Percentiles rank a stretch among this genome's conserved stretches.
These are phyloP conservation scores for Lachnellula subtilissima DNA, from an alignment of 2,329 filamentous ascomycete species.

Conservation along the genomic window DNA sequence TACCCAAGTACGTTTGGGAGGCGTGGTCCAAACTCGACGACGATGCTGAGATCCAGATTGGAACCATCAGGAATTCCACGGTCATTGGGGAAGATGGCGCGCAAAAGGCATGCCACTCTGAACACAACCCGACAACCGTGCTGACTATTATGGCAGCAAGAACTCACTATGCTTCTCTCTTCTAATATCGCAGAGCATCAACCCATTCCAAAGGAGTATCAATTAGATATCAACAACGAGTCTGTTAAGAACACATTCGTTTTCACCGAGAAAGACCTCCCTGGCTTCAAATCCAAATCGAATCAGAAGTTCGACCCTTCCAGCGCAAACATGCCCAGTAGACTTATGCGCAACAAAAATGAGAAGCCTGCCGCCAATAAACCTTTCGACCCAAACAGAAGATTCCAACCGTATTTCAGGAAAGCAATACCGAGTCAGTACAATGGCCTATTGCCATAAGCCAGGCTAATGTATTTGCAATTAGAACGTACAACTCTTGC, in stretches of 20 bases:
- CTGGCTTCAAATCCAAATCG: conserved; percentile 63
- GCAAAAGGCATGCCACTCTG: conserved; percentile 33
- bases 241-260: conserved; percentile 81
- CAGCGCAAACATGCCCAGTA: conserved; percentile 54
- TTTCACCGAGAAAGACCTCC: conserved; percentile 90
- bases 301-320: conserved; percentile 51
- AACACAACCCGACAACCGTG: neutral
- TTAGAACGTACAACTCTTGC: conserved; percentile 73
- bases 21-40: conserved; percentile 72
- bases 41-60: conserved; percentile 76
- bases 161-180: conserved; percentile 63
- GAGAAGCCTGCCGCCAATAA: conserved; percentile 43
- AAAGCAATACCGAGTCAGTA: conserved; percentile 71
- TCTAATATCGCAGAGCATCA: conserved; percentile 62
- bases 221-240: conserved; percentile 63
- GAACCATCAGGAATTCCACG: conserved; percentile 54
- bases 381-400: conserved; percentile 43
- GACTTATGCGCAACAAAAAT: conserved; percentile 40
- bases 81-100: conserved; percentile 50
- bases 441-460: neutral
- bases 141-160: conserved; percentile 33
- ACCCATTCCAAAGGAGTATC: conserved; percentile 81
- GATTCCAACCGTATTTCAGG: conserved; percentile 58
- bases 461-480: conserved; percentile 16
- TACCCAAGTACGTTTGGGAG: conserved; percentile 78